Evolutionary conservation across 805 yeast genomes (phyloP), one percentile per base, ranked within the genome.

Genomic region (Ogataea henricii): DNA sequence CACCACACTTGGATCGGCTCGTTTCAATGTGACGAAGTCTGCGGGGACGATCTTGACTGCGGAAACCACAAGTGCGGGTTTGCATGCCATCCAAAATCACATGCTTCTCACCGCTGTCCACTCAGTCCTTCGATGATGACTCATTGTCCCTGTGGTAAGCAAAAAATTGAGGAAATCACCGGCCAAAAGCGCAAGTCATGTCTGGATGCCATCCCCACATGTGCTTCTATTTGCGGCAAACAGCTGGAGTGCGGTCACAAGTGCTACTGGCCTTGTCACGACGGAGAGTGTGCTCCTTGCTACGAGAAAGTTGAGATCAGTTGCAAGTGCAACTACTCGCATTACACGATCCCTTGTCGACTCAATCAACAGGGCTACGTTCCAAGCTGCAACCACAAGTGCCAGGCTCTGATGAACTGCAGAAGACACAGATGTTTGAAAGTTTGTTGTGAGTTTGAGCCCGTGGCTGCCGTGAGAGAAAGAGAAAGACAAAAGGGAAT

Each of bases 131-230:
- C 72, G 14, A 53, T 68, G 1, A 64, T 84, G n/a, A 77, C 71
- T 22, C 76, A 79, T 1, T 90, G 97, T 67, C 86, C 85, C 30
- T 90, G 97, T 72, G 96, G 96, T 1, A 82, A 85, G 58, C 76
- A 81, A 2, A 55, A 60, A 4, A 70, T 84, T 8, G 60, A 60
- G 1, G 71, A 70, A 1, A 48, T 77, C 12, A 58, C 67, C 3
- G 55, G 57, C 3, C 53, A 68, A 6, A 64, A 67, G 10, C 75
- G 97, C 53, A 56, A 55, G 0, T 67, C 73, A 25, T 90, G 97
- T 66, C 72, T 85, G 1, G 96, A 89, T 53, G 85, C 89, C 1
- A 74, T 89, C 30, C 94, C 96, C 3, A 80, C 83, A 8, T 90
- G 97, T 69, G 82, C 74, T 6, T 59, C 72, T 3, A 66, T 67